These are phyloP conservation scores for Trametes cingulata DNA, from an alignment of 768 basidiomycete genomes.

Conservation along the genomic window DNA sequence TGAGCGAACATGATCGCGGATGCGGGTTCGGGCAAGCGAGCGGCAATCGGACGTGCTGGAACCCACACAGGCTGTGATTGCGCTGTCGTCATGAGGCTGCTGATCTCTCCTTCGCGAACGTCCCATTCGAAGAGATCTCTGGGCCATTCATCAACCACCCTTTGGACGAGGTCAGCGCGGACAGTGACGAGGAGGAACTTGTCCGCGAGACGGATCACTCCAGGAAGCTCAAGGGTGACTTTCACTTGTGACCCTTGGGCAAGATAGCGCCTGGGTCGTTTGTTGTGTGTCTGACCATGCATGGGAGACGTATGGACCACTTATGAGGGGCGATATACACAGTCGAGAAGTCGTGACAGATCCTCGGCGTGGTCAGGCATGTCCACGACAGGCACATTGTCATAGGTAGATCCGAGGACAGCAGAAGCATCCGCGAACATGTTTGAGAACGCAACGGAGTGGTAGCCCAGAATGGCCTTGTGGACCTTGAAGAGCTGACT, in stretches of 20 bases:
- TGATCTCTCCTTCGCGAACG: constrained; percentile 14
- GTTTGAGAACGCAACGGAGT: constrained; percentile 17
- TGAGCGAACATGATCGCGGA: constrained; percentile 19
- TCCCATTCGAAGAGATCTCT: constrained; percentile 30
- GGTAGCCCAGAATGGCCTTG: constrained; percentile 13
- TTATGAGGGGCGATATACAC: constrained; percentile 19
- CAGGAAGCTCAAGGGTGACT: constrained; percentile 21
- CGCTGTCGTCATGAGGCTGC: neutral
- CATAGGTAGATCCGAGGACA: neutral
- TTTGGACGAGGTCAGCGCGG: constrained; percentile 24
- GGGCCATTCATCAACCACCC: constrained; percentile 32
- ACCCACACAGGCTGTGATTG: no score
- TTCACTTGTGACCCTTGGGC: constrained; percentile 22
- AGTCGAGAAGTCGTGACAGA: constrained; percentile 6
- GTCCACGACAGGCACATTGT: constrained; percentile 12
- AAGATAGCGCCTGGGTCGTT: constrained; percentile 12
- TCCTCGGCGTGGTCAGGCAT: constrained; percentile 18
- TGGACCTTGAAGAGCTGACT: constrained; percentile 20
- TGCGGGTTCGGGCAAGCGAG: constrained; percentile 11
- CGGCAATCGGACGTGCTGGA: constrained; percentile 4
- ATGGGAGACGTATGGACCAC: neutral
- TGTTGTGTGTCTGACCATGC: no score
- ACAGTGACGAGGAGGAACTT: constrained; percentile 33
- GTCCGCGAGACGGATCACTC: constrained; percentile 27
- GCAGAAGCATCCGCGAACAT: constrained; percentile 17